Percentiles rank a stretch among this genome's conserved stretches.
phyloP scores from a whole-genome alignment of 31 red algal species.

The Bonnemaisonia californica region DNA sequence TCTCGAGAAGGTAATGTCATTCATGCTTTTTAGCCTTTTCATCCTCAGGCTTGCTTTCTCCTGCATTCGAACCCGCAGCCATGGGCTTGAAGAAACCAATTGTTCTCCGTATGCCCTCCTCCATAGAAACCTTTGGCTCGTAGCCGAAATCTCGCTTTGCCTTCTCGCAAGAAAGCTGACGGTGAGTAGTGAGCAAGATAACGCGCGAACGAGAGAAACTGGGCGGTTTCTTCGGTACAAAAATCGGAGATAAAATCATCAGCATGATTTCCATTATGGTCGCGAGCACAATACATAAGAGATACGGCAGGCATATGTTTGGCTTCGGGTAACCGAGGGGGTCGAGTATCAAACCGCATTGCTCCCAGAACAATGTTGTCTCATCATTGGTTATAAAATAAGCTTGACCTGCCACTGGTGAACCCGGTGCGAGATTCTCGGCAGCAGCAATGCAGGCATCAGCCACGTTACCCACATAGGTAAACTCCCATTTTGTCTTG shows the following conservation, averaged over 20 bases:
- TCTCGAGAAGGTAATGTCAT: too few species aligned
- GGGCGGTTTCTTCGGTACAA: slow-evolving; percentile 61
- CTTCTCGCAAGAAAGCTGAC: slow-evolving; percentile 76
- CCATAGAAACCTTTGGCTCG: slow-evolving; percentile 70
- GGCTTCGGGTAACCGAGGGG: slow-evolving; percentile 83
- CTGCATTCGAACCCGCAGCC: not conserved
- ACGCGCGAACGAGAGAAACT: slow-evolving; percentile 79
- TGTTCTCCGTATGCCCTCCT: slow-evolving; percentile 79
- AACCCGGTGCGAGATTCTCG: slow-evolving; percentile 36
- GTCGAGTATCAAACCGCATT: slow-evolving; percentile 64
- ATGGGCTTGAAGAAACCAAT: slow-evolving; percentile 69
- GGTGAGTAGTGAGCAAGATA: slow-evolving; percentile 68
- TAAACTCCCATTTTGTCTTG: slow-evolving; percentile 89
- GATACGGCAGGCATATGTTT: slow-evolving; percentile 59
- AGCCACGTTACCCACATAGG: slow-evolving; percentile 89
- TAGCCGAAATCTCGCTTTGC: slow-evolving; percentile 92
- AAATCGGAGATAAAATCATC: slow-evolving; percentile 55
- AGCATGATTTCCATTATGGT: slow-evolving; percentile 61
- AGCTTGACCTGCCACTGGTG: slow-evolving; percentile 62
- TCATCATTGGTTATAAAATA: slow-evolving; percentile 98
- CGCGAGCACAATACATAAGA: slow-evolving; percentile 60
- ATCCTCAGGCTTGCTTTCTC: not conserved
- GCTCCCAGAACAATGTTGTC: slow-evolving; percentile 85
- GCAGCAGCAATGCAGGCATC: slow-evolving; percentile 66
- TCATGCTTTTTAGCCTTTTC: too few species aligned